Conservation (phyloP, 2,329 filamentous ascomycete genomes). For the Juglanconis juglandina region DNA sequence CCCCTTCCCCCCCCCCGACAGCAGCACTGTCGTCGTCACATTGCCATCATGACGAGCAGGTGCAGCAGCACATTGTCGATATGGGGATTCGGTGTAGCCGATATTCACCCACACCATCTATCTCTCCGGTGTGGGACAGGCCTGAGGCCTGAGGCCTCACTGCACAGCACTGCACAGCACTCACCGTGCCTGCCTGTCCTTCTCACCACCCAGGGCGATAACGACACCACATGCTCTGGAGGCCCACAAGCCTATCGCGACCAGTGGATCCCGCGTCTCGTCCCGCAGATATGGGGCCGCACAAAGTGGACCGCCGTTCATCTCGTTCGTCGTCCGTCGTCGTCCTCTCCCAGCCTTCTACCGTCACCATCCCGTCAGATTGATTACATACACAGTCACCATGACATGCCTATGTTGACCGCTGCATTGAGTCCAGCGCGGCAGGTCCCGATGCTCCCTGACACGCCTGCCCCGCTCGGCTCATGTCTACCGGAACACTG, state of each 20-base stretch:
- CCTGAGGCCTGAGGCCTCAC: too few species aligned
- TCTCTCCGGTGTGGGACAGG: too few species aligned
- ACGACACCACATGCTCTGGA: too few species aligned
- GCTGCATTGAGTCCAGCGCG: background rate
- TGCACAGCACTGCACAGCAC: too few species aligned
- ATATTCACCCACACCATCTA: background rate
- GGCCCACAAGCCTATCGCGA: background rate
- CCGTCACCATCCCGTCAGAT: background rate
- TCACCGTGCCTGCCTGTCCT: too few species aligned
- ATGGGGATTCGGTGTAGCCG: background rate
- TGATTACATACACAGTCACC: background rate
- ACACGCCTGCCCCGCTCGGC: conserved; percentile 5
- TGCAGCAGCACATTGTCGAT: too few species aligned
- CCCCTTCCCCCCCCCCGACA: background rate
- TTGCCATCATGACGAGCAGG: background rate
- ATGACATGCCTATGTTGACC: background rate
- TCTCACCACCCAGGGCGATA: too few species aligned
- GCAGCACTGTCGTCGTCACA: background rate
- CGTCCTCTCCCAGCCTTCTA: too few species aligned
- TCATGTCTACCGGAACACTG: conserved; percentile 7
- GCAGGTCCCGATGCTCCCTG: background rate
- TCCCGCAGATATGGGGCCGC: conserved; percentile 13
- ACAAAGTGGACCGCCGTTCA: background rate
- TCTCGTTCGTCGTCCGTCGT: background rate
- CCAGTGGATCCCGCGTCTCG: conserved; percentile 8